Evolutionary conservation across 768 basidiomycete genomes (phyloP).

Genomic region (Lentinula lateritia): DNA sequence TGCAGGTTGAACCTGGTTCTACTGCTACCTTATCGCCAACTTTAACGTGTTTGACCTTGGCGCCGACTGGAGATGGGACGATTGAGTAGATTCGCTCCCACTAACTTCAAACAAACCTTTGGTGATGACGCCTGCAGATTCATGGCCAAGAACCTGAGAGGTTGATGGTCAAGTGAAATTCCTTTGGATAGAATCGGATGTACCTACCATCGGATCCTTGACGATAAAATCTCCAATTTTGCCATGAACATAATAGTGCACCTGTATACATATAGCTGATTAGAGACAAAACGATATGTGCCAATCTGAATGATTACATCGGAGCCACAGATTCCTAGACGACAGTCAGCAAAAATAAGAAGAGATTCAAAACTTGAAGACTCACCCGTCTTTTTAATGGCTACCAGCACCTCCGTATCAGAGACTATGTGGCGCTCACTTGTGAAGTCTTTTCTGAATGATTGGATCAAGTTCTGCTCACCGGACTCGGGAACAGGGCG

Average conservation of each 20-base stretch:
- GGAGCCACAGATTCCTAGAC: constrained; percentile 82
- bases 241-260: constrained; percentile 77
- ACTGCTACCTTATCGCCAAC: constrained; percentile 86
- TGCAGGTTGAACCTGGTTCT: constrained; percentile 86
- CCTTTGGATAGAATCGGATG: constrained; percentile 2
- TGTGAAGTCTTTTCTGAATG: not conserved
- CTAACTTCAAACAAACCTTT: constrained; percentile 41
- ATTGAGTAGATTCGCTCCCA: not conserved
- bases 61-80: constrained; percentile 48
- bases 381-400: constrained; percentile 88
- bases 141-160: constrained; percentile 84
- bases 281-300: constrained; percentile 9
- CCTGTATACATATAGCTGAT: constrained; percentile 30
- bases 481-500: constrained; percentile 59
- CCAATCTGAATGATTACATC: constrained; percentile 46
- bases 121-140: constrained; percentile 76
- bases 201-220: constrained; percentile 66
- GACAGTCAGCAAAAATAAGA: constrained; percentile 2
- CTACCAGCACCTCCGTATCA: constrained; percentile 76
- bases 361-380: not conserved
- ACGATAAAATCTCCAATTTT: constrained; percentile 79
- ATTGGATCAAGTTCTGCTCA: constrained; percentile 19
- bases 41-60: constrained; percentile 69
- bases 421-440: constrained; percentile 35
- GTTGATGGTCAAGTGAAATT: not conserved